Percentiles rank a stretch among this genome's conserved stretches.
Conservation (phyloP, 2,329 filamentous ascomycete species). For the Orbilia ellipsospora region DNA sequence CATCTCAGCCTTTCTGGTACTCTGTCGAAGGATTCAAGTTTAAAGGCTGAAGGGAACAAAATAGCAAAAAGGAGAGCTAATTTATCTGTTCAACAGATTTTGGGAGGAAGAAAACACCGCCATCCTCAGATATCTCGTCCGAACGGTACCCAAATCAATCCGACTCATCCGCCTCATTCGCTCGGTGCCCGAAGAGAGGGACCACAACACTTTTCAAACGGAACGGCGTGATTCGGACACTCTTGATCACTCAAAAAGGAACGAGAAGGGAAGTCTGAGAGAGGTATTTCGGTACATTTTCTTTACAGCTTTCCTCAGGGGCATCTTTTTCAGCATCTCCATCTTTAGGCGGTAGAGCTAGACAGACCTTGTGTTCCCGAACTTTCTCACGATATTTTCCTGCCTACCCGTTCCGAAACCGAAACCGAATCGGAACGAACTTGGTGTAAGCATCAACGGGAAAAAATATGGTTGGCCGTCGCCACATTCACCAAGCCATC, state of each 20-base stretch:
- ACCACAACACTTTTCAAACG: constrained; percentile 37
- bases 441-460: not conserved
- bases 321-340: not conserved
- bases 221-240: not conserved
- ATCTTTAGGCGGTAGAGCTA: not conserved
- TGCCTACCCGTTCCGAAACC: not conserved
- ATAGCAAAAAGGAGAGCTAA: not conserved
- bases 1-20: not conserved
- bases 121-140: not conserved
- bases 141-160: not conserved
- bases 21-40: too few relatives aligned
- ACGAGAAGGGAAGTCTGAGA: constrained; percentile 7
- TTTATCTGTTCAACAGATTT: too few relatives aligned
- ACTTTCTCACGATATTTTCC: not conserved
- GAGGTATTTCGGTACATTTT: not conserved
- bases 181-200: constrained; percentile 28
- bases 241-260: constrained; percentile 4
- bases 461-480: constrained; percentile 50
- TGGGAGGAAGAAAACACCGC: not conserved
- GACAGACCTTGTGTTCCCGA: not conserved
- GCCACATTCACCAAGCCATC: constrained; percentile 55
- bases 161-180: constrained; percentile 8
- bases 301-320: constrained; percentile 15
- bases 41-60: not conserved
- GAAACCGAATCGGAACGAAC: not conserved